Base-by-base conservation (phyloP, 164 flowering plant genomes). In the Buxus sempervirens region DNA sequence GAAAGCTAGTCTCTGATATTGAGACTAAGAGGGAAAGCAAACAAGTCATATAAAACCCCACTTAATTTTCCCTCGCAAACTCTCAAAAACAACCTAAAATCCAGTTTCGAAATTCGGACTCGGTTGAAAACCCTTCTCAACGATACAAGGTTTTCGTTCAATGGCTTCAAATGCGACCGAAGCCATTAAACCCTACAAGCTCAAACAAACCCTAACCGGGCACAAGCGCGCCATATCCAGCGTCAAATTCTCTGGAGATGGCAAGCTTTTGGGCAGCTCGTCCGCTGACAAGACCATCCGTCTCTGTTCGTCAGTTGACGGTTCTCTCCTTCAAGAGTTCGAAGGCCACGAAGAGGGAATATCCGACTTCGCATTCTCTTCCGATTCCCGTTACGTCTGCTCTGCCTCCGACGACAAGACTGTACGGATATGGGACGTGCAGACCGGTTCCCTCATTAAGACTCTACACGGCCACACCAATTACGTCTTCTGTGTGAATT, bases 381-480 rank as follows among this genome's bases (percentile, higher is more conserved):
- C 89, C 63, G 97, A 90, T 70, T 74, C 86, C 62, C 92, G 91
- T 41, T 82, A 80, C 77, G 71, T 95, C 56, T 89, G 83, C 77
- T 82, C 97, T 51, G 96, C 86, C 71, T 92, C 98, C 75, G 98
- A 95, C 77, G 98, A 95, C 82, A 85, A 82, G 69, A 88, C 96
- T 65, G 80, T 95, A 60, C 82, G 90, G 48, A 80, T 95, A 62
- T 92, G 88, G 90, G 97, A 92, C 72, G 79, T 88, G 54, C 48
- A 82, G 62, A 74, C 93, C 10, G 90, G 85, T 10, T 54, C 86
- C 32, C 82, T 26, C 15, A 28, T 92, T 63, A 90, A 87, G 68
- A 88, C 96, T 70, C 86, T 95, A 1, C 57, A 61, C 1, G 98
- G 98, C 9, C 98, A 95, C 80, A 92, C 98, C 28, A 95, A 92